Evolutionary conservation across 345 rosid genomes (phyloP), one percentile per base, ranked within the genome.

Genomic region (Eucalyptus pauciflora): DNA sequence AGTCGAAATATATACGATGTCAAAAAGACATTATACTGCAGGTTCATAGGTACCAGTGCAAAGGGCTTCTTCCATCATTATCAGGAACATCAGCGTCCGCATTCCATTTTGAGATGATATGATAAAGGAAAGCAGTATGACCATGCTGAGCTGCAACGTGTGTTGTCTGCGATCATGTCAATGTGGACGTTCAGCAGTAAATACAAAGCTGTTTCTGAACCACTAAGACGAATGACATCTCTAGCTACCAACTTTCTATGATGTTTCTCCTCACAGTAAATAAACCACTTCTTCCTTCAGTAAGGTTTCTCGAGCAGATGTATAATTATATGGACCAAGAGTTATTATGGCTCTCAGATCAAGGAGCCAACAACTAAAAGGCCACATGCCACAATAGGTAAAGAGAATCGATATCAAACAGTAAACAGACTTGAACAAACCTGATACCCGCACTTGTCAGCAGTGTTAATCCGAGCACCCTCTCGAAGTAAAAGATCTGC

Each of bases 131-230:
- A 94, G 99, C 94, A 52, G 99, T 96, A 94, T 98, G 99, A 86
- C 99, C 99, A 94, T 97, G 95, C 90, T 98, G 99, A 80, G 99
- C 99, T 31, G 99, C 99, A 93, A 98, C 98, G 91, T 98, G 99
- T 56, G 99, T 95, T 89, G 96, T 80, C 99, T 98, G 94, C 90
- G 89, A 92, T 69, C 89, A 94, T 86, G 90, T 87, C 48, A 90
- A 91, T 86, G 86, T 43, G 51, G 33, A 41, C 4, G 5, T 76
- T 37, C 46, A 37, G 85, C 85, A 41, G 85, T 41, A 76, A 76
- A 41, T 20, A 76, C 48, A 6, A 43, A 76, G 29, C 85, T 41
- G 85, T 76, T 76, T 76, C 85, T 76, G 85, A 76, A 41, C 15
- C 7, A 76, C 85, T 41, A 76, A 41, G 45, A 76, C 4, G 1